Evolutionary conservation across 2,329 filamentous ascomycete species (phyloP).

Genomic region (Venturia effusa): DNA sequence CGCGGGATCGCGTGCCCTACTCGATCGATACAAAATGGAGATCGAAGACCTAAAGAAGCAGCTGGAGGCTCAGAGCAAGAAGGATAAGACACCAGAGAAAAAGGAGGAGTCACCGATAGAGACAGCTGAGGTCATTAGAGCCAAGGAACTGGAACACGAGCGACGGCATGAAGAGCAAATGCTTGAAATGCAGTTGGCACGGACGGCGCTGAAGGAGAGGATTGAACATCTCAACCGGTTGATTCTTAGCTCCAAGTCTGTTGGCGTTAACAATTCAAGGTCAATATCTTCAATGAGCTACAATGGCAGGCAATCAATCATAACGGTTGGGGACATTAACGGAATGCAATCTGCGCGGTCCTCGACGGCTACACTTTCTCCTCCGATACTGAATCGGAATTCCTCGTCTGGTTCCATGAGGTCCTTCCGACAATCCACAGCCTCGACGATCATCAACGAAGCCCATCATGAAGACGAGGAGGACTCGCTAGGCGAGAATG

Average conservation of each 20-base stretch:
- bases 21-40: constrained; percentile 90
- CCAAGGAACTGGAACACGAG: constrained; percentile 62
- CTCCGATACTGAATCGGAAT: constrained; percentile 18
- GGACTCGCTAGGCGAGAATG: constrained; percentile 63
- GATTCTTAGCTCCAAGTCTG: constrained; percentile 90
- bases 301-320: constrained; percentile 24
- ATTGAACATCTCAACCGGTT: constrained; percentile 94
- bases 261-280: constrained; percentile 64
- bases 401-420: constrained; percentile 17
- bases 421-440: constrained; percentile 14
- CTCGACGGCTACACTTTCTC: constrained; percentile 29
- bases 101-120: constrained; percentile 54
- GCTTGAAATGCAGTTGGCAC: constrained; percentile 93
- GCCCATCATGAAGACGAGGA: constrained; percentile 31
- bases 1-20: constrained; percentile 71
- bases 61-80: constrained; percentile 66
- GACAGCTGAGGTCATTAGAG: constrained; percentile 53
- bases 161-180: constrained; percentile 93
- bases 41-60: constrained; percentile 73
- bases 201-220: constrained; percentile 90
- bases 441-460: constrained; percentile 3
- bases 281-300: constrained; percentile 30
- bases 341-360: constrained; percentile 22
- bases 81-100: constrained; percentile 32
- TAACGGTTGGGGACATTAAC: constrained; percentile 32